phyloP scores from a whole-genome alignment of 768 basidiomycete species.

The Boletus eberwhitei region DNA sequence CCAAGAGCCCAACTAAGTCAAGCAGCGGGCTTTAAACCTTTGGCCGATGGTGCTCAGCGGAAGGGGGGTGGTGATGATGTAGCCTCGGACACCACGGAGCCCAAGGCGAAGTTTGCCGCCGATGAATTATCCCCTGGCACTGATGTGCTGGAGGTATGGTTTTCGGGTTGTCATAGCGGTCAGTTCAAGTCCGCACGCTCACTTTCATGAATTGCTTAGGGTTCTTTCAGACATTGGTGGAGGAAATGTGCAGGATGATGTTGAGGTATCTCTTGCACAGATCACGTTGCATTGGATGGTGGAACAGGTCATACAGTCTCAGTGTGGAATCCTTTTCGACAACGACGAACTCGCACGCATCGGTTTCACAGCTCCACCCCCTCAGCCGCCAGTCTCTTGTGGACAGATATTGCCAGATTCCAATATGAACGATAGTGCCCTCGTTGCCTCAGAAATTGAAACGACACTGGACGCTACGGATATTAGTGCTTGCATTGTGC shows the following conservation, averaged over 20 bases:
- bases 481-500: neutral
- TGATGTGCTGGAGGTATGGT: conserved; percentile 80
- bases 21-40: neutral
- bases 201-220: neutral
- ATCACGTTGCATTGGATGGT: conserved; percentile 80
- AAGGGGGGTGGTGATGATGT: neutral
- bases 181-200: conserved; percentile 17
- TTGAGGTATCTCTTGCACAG: conserved; percentile 44
- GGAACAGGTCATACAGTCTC: conserved; percentile 53
- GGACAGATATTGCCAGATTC: neutral
- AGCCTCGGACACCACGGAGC: neutral
- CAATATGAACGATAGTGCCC: neutral
- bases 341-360: conserved; percentile 42
- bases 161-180: conserved; percentile 71
- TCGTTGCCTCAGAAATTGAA: neutral
- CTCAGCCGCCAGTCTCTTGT: conserved; percentile 5
- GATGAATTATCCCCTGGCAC: conserved; percentile 17
- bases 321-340: conserved; percentile 63
- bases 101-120: neutral
- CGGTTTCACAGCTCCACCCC: conserved; percentile 29
- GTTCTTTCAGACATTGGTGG: conserved; percentile 62
- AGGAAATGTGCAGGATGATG: conserved; percentile 47
- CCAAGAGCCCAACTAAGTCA: neutral
- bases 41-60: neutral
- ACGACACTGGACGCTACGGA: neutral